Conservation (phyloP, 345 rosid genomes). For the Salix caprea region DNA sequence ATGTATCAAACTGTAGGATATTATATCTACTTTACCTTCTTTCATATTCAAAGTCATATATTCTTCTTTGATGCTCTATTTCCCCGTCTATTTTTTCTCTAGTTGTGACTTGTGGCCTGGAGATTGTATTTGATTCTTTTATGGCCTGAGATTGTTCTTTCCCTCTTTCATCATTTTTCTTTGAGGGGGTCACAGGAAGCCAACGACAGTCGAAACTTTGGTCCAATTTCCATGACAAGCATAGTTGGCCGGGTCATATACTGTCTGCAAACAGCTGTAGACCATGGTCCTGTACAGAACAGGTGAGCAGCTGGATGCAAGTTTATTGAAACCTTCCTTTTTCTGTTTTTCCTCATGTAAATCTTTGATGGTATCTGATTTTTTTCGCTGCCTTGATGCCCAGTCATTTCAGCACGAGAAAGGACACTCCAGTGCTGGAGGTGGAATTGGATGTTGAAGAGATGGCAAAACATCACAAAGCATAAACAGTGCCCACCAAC, state of each 20-base stretch:
- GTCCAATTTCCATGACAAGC: slow-evolving; percentile 70
- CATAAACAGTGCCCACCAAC: slow-evolving; percentile 22
- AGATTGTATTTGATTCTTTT: not conserved
- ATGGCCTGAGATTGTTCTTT: not conserved
- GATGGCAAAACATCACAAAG: slow-evolving; percentile 74
- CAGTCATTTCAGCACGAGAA: slow-evolving; percentile 58
- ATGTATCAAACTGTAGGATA: not conserved
- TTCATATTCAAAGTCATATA: not conserved
- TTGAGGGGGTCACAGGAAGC: slow-evolving; percentile 57
- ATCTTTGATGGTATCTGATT: slow-evolving; percentile 4
- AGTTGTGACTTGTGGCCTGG: not conserved
- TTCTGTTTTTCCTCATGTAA: not conserved
- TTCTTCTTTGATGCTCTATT: not conserved
- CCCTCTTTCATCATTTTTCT: not conserved
- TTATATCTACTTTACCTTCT: not conserved
- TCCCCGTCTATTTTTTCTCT: not conserved
- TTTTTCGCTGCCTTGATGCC: not conserved
- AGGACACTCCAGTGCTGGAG: slow-evolving; percentile 74
- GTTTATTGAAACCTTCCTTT: not conserved
- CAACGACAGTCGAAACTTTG: slow-evolving; percentile 78
- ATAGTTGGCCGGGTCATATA: slow-evolving; percentile 85
- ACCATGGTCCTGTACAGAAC: slow-evolving; percentile 89
- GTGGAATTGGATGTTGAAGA: slow-evolving; percentile 92
- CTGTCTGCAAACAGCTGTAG: slow-evolving; percentile 73
- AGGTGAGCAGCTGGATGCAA: slow-evolving; percentile 41